Base-by-base conservation (phyloP, 306 rosid species). In the Cucumis sativus region DNA sequence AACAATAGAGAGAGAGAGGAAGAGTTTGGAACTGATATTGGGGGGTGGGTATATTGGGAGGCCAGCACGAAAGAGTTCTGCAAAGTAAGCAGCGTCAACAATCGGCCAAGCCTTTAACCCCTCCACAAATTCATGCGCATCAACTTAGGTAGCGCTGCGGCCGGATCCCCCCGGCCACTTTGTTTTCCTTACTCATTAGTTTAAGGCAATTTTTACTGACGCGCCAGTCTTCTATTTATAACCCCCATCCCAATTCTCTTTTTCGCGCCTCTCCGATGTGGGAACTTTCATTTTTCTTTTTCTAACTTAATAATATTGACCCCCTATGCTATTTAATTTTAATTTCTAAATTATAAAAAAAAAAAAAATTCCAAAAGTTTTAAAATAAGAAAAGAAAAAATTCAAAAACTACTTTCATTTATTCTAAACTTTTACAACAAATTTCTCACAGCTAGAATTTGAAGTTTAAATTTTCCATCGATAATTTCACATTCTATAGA, bases 121-220 rank as follows among this genome's bases (percentile, higher is more conserved):
- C 93, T 90, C 86, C 91, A 92, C 52, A 95, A 92, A 92, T 87
- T 83, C 47, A 0, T 89, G 92, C 95, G 92, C 91, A 79, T 30
- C 0, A 0, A 1, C 0, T 0, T 37, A 0, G 0, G 30, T 0
- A 23, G 89, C 92, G 96, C 92, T 5, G 90, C 96, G 78, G 91
- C 69, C 84, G 76, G 95, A 88, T 92, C 93, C 83, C 96, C 86
- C 98, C 88, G 74, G 72, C 83, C 84, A 89, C 96, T 87, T 92
- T 92, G 96, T 92, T 92, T 92, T 95, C 98, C 98, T 88, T 91
- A 87, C 96, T 91, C 93, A 91, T 88, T 90, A 91, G 93, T 88
- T 88, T 91, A 88, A 91, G 90, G 97, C 95, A 49, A 76, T 0
- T 56, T 78, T 10, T 0, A 0, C 0, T 0, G 0, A 0, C 0